Conservation (phyloP, 352 stramenopile genomes). For the Blastocystis sp. region DNA sequence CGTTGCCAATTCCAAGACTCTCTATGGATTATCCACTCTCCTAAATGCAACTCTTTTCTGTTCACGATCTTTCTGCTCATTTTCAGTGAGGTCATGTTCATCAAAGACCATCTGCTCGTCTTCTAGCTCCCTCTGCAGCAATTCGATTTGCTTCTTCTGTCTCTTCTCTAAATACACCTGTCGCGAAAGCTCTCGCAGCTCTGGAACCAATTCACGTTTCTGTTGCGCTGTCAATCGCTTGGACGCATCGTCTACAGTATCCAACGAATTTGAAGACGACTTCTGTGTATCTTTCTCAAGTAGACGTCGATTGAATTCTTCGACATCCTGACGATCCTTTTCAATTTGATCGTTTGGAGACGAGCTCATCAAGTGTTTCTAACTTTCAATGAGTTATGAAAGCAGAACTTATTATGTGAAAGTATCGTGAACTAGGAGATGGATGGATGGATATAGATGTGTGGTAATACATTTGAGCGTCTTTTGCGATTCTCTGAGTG, state of each 20-base stretch:
- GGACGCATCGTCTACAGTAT: conserved; percentile 65
- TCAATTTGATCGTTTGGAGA: conserved; percentile 63
- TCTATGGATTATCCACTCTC: conserved; percentile 74
- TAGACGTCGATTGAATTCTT: conserved; percentile 76
- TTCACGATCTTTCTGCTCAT: conserved; percentile 63
- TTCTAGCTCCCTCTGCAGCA: conserved; percentile 78
- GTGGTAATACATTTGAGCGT: no score
- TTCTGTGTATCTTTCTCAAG: conserved; percentile 71
- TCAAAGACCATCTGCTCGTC: conserved; percentile 74
- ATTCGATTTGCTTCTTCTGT: conserved; percentile 87
- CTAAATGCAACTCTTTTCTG: conserved; percentile 63
- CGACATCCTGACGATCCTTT: conserved; percentile 69
- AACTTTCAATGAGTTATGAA: background rate
- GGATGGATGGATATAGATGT: background rate
- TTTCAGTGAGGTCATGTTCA: conserved; percentile 63
- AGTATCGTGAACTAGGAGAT: background rate
- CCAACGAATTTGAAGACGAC: background rate
- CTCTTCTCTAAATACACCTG: conserved; percentile 93
- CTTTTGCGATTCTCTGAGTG: no score
- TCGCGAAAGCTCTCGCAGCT: conserved; percentile 71
- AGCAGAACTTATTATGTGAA: background rate
- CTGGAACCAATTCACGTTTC: background rate
- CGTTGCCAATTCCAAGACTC: conserved; percentile 77
- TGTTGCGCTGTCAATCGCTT: conserved; percentile 72
- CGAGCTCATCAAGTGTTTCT: background rate